Evolutionary conservation across 148 eudicot species (phyloP), one percentile per base, ranked within the genome.

Genomic region (Rhododendron mucronatum): DNA sequence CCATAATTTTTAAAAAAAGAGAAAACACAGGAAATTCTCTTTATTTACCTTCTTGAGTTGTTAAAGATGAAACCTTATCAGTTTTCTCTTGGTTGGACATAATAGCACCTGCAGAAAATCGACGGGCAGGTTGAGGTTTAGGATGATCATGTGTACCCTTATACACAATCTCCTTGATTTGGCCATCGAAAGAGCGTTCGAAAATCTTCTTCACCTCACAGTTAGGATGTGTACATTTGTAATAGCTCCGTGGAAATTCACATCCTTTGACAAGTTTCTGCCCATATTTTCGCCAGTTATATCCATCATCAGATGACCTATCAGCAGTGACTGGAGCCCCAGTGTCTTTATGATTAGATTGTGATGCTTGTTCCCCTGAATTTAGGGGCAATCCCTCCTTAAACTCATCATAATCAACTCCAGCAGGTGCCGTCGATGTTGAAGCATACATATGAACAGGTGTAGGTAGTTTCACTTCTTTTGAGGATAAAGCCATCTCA

Each of bases 201-300:
- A 97, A 97, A 83, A 97, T 91, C 90, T 97, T 97, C 91, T 95
- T 97, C 35, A 97, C 99, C 89, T 97, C 99, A 87, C 99, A 97
- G 85, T 97, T 94, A 65, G 98, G 98, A 87, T 92, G 94, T 9
- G 99, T 94, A 89, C 99, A 97, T 90, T 97, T 97, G 90, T 97
- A 97, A 89, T 97, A 97, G 90, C 99, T 97, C 90, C 99, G 90
- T 26, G 99, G 99, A 88, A 88, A 95, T 90, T 97, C 99, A 90
- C 99, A 89, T 86, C 99, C 99, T 90, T 97, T 97, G 30, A 97
- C 99, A 89, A 97, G 94, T 90, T 97, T 97, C 91, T 97, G 99
- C 78, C 99, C 99, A 88, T 97, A 97, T 88, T 97, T 97, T 65
- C 98, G 92, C 99, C 99, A 97, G 88, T 95, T 97, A 90, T 93